phyloP scores from a whole-genome alignment of 2,329 filamentous ascomycete species.

The Verticillium klebahnii region DNA sequence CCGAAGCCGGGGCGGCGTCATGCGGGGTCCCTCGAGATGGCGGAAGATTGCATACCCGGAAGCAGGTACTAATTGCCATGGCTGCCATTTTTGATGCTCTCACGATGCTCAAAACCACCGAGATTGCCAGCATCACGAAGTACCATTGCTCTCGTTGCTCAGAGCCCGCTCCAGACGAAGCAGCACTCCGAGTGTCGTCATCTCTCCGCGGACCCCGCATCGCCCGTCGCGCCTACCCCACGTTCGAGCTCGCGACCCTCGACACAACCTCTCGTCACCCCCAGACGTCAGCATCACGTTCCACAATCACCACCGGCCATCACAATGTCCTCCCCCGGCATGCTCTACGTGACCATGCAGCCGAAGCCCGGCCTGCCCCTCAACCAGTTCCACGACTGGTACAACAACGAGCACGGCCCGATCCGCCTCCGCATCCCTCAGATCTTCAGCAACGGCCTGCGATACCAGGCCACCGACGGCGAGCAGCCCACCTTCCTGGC shows the following conservation, averaged over 20 bases:
- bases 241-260: neutral
- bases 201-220: neutral
- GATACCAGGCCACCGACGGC: conserved; percentile 66
- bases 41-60: neutral
- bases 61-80: neutral
- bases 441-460: conserved; percentile 71
- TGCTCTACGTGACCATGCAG: conserved; percentile 85
- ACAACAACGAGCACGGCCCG: conserved; percentile 90
- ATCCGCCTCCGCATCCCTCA: conserved; percentile 71
- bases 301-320: neutral
- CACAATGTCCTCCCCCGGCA: conserved; percentile 49
- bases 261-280: neutral
- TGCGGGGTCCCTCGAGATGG: neutral
- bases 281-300: neutral
- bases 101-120: neutral
- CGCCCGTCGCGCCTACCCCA: neutral
- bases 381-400: conserved; percentile 83
- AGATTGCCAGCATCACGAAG: neutral
- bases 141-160: neutral
- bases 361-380: conserved; percentile 61
- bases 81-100: neutral
- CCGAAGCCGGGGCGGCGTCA: neutral
- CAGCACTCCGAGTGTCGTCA: neutral
- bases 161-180: too few relatives aligned
- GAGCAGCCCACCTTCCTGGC: conserved; percentile 68